These are phyloP conservation scores for Anacardium occidentale DNA, from an alignment of 345 rosid genomes.

Conservation along the genomic window DNA sequence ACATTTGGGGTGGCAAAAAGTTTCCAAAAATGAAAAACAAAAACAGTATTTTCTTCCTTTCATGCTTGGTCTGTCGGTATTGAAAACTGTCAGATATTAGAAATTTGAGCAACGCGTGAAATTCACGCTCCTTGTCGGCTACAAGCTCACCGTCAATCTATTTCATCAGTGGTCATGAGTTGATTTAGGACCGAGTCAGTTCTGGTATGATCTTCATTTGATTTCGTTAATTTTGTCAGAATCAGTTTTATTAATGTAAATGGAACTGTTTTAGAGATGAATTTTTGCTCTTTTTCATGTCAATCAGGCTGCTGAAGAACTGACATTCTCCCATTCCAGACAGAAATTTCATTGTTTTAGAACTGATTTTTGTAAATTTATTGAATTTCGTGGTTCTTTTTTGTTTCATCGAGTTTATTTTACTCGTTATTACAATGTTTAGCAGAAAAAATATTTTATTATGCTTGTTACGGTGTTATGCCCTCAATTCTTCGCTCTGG, in stretches of 20 bases:
- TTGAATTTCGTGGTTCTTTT: neutral
- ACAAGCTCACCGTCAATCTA: slow-evolving; percentile 6
- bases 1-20: no score
- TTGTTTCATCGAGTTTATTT: neutral
- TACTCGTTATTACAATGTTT: neutral
- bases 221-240: slow-evolving; percentile 8
- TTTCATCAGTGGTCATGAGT: slow-evolving; percentile 1
- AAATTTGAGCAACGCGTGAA: slow-evolving; percentile 15
- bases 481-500: neutral
- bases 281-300: neutral
- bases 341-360: neutral
- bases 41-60: neutral
- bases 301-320: neutral
- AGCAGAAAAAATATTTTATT: neutral
- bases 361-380: neutral
- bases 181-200: neutral
- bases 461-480: neutral
- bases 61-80: no score
- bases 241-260: neutral
- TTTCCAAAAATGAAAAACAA: neutral
- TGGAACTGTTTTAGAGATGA: neutral
- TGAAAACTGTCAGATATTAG: neutral
- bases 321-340: neutral
- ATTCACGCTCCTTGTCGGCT: neutral
- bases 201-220: slow-evolving; percentile 3